Evolutionary conservation across 805 yeast species (phyloP).

Genomic region (Candida alai): DNA sequence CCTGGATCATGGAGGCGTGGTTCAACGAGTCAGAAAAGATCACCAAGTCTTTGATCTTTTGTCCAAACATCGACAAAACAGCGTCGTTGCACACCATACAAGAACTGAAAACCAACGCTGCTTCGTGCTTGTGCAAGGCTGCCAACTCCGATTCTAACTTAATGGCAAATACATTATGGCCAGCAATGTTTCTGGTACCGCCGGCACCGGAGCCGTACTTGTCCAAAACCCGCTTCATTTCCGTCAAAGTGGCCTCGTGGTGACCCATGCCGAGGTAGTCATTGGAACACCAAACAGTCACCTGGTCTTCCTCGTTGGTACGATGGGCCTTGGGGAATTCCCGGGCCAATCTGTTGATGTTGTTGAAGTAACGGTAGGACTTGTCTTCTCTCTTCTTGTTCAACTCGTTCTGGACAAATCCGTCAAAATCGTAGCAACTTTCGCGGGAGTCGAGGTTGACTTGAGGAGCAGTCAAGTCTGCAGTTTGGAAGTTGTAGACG

Average conservation of each 20-base stretch:
- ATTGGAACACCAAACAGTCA: slow-evolving; percentile 98
- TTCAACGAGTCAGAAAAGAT: slow-evolving; percentile 89
- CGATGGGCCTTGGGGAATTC: slow-evolving; percentile 95
- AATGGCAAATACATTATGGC: slow-evolving; percentile 91
- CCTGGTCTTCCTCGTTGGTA: slow-evolving; percentile 68
- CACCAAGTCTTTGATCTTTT: slow-evolving; percentile 83
- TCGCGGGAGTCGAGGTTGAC: slow-evolving; percentile 44
- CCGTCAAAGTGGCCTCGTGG: slow-evolving; percentile 64
- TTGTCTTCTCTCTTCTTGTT: slow-evolving; percentile 76
- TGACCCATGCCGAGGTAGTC: slow-evolving; percentile 95
- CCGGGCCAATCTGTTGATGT: slow-evolving; percentile 90
- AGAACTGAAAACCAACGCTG: slow-evolving; percentile 90
- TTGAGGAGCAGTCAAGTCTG: slow-evolving; percentile 21
- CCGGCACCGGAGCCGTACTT: slow-evolving; percentile 99
- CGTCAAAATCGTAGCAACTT: slow-evolving; percentile 63
- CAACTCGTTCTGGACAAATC: slow-evolving; percentile 64
- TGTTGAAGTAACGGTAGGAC: slow-evolving; percentile 94
- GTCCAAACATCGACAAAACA: slow-evolving; percentile 84
- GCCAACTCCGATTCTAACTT: slow-evolving; percentile 83
- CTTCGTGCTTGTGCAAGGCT: slow-evolving; percentile 88
- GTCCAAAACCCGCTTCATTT: slow-evolving; percentile 76
- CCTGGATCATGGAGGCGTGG: slow-evolving; percentile 98
- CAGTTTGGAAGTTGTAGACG: slow-evolving; percentile 28
- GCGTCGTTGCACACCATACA: slow-evolving; percentile 98
- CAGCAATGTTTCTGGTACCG: slow-evolving; percentile 98